Percentiles rank a stretch among this genome's conserved stretches.
These are phyloP conservation scores for Colletotrichum simmondsii DNA, from an alignment of 2,329 filamentous ascomycete species.

Conservation along the genomic window DNA sequence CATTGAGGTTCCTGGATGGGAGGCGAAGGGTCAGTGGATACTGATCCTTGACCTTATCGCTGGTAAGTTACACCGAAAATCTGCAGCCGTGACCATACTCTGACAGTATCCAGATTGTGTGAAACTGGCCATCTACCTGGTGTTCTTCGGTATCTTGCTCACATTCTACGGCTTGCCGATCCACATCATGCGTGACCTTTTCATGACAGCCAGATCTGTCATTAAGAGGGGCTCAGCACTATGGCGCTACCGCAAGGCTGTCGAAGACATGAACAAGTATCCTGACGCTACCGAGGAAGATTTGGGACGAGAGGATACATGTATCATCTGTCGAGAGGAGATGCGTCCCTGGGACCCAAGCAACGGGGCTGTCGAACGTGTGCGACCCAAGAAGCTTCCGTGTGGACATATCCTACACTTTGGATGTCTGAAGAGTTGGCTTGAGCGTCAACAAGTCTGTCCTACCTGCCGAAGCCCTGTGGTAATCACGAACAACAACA, in stretches of 20 bases:
- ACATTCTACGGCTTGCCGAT: slow-evolving; percentile 96
- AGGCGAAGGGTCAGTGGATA: slow-evolving; percentile 92
- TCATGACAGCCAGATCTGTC: slow-evolving; percentile 93
- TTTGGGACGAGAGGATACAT: slow-evolving; percentile 86
- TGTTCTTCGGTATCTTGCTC: slow-evolving; percentile 93
- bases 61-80: slow-evolving; percentile 61
- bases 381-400: slow-evolving; percentile 93
- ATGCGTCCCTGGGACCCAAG: slow-evolving; percentile 82
- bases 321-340: slow-evolving; percentile 96
- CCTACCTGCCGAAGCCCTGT: slow-evolving; percentile 93
- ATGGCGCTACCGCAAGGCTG: slow-evolving; percentile 88
- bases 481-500: slow-evolving; percentile 62
- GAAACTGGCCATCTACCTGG: slow-evolving; percentile 88
- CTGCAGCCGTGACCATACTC: not conserved
- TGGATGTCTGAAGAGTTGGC: slow-evolving; percentile 94
- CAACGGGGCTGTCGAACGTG: slow-evolving; percentile 80
- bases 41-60: slow-evolving; percentile 88
- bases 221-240: slow-evolving; percentile 90
- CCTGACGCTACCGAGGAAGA: slow-evolving; percentile 92
- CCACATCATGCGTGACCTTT: slow-evolving; percentile 95
- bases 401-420: slow-evolving; percentile 97
- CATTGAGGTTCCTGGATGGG: slow-evolving; percentile 95
- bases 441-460: slow-evolving; percentile 96
- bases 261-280: slow-evolving; percentile 94
- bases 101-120: slow-evolving; percentile 75